A percentile compares a stretch with the other conserved stretches of the same genome.
Evolutionary conservation across 768 basidiomycete species (phyloP).

Genomic region (Tricholoma terreum): DNA sequence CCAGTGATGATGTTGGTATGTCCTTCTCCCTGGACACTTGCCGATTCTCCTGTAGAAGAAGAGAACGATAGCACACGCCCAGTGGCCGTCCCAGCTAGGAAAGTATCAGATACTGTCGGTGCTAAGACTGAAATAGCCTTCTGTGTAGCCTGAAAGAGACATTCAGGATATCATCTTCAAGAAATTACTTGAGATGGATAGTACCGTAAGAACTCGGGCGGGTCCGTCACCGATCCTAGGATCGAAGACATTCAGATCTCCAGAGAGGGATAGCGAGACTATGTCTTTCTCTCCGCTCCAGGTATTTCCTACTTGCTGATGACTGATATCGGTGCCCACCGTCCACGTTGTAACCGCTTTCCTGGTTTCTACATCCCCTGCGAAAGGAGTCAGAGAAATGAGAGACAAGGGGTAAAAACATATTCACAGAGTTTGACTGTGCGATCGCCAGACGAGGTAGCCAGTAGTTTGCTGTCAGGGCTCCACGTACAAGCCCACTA

Average conservation of each 20-base stretch:
- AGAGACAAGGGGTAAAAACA: not conserved
- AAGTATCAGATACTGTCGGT: constrained; percentile 48
- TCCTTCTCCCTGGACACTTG: constrained; percentile 53
- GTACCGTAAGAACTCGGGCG: constrained; percentile 57
- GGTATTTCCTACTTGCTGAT: constrained; percentile 88
- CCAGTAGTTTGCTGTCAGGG: constrained; percentile 64
- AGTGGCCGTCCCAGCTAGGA: constrained; percentile 78
- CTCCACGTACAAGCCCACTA: constrained; percentile 83
- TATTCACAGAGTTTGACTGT: constrained; percentile 82
- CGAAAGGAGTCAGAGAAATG: not conserved
- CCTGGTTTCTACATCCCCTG: constrained; percentile 79
- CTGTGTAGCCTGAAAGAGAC: constrained; percentile 62
- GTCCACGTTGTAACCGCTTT: constrained; percentile 69
- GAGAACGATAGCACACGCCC: constrained; percentile 72
- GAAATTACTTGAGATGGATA: not conserved
- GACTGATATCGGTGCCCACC: constrained; percentile 65
- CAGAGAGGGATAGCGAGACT: constrained; percentile 80
- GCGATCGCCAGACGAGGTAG: constrained; percentile 85
- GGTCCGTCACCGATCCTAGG: constrained; percentile 61
- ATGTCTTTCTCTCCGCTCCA: constrained; percentile 73
- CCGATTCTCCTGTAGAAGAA: constrained; percentile 41
- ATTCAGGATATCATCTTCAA: not conserved
- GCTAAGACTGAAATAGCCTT: constrained; percentile 71
- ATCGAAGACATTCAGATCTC: constrained; percentile 82
- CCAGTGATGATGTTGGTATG: constrained; percentile 73